Base-by-base conservation (phyloP, 495 filamentous ascomycete species). In the Aspergillus haitiensis region DNA sequence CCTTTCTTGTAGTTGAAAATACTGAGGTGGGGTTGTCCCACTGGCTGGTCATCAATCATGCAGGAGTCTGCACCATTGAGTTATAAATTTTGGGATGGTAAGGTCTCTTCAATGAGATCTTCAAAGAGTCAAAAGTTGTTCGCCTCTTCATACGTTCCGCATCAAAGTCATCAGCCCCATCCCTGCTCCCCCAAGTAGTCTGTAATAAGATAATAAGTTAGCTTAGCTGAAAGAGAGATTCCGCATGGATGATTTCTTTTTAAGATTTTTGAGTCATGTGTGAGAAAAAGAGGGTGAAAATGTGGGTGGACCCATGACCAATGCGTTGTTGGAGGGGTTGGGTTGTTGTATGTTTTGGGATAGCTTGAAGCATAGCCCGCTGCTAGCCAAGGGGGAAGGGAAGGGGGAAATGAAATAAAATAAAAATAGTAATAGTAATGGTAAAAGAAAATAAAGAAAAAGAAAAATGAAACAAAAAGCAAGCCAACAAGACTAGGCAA, bases 131-230 rank as follows among this genome's bases (percentile, higher is more conserved):
- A 40, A 66, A 66, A 63, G 76, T 74, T 45, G 74, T 74, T 51
- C 72, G 73, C 63, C 76, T 78, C 65, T 78, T 81, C 81, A 84
- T 83, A 37, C 81, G 80, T 54, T 80, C 81, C 10, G 74, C 78
- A 64, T 84, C 81, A 56, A 81, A 81, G 42, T 81, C 78, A 62
- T 84, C 82, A 32, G 82, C 82, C 53, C 81, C 81, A 52, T 83
- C 81, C 67, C 82, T 78, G 64, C 79, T 84, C 64, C 82, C 82
- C 82, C 82, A 84, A 35, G 81, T 76, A 46, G 82, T 84, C 82
- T 84, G 56, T 58, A 58, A 39, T 44, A 39, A 58, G 53, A 18
- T 33, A 46, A 55, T 58, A 34, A 16, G 34, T 52, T 42, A 53
- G 39, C 39, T 32, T 39, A 46, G 32, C n/a, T 27, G 31, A 33